A percentile compares a stretch with the other conserved stretches of the same genome.
Evolutionary conservation across 148 eudicot genomes (phyloP).

Genomic region (Spergularia marina): DNA sequence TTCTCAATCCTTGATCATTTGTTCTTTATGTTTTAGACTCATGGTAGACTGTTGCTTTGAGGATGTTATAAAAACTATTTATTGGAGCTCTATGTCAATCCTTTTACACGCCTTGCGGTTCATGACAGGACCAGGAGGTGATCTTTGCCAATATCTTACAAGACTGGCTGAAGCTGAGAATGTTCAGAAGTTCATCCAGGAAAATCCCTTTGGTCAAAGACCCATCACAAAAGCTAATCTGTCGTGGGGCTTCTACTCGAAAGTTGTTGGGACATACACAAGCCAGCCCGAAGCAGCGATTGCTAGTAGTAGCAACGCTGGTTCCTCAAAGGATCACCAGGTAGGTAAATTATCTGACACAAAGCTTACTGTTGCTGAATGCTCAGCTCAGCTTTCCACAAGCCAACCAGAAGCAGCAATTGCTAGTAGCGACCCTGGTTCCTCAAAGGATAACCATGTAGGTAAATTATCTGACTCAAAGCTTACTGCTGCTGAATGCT

Average conservation of each 20-base stretch:
- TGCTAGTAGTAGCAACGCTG: not conserved
- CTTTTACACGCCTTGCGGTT: not conserved
- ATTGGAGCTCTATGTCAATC: not conserved
- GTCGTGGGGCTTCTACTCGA: constrained; percentile 54
- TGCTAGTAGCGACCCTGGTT: not conserved
- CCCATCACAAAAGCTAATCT: constrained; percentile 44
- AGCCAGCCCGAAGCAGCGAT: constrained; percentile 9
- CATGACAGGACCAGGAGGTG: constrained; percentile 57
- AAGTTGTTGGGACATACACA: constrained; percentile 29
- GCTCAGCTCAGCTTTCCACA: not conserved
- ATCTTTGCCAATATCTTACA: constrained; percentile 62
- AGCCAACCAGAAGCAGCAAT: constrained; percentile 10
- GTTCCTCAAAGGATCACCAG: not conserved
- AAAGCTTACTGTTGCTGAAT: constrained; percentile 4
- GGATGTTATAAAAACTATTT: not conserved
- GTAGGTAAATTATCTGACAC: constrained; percentile 8
- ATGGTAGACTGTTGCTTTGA: not conserved
- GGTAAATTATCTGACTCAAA: constrained; percentile 12
- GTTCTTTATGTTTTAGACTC: not conserved
- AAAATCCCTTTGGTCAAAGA: constrained; percentile 69
- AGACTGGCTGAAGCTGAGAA: constrained; percentile 49
- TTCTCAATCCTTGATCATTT: too few relatives aligned
- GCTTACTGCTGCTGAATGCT: constrained; percentile 5
- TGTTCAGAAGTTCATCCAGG: constrained; percentile 55
- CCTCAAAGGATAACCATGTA: constrained; percentile 3